Percentiles rank a stretch among this genome's conserved stretches.
These are phyloP conservation scores for Angomonas desouzai DNA, from an alignment of 208 protist genomes.

Conservation along the genomic window DNA sequence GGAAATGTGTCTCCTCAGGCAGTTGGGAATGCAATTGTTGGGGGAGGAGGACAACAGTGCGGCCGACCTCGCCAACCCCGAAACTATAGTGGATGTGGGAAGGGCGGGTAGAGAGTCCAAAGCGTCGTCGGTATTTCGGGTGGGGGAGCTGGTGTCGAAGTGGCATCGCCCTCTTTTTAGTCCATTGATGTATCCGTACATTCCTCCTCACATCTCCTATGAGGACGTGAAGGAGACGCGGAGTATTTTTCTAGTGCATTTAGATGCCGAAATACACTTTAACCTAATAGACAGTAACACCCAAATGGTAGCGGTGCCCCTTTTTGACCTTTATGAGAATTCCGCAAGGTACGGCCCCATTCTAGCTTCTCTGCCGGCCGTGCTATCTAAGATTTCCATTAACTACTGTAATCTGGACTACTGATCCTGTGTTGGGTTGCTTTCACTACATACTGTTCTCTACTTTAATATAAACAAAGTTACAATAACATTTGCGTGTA, in stretches of 20 bases:
- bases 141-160: constrained; percentile 69
- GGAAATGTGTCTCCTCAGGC: constrained; percentile 68
- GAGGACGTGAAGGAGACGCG: constrained; percentile 77
- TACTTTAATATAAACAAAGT: too few relatives aligned
- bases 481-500: too few relatives aligned
- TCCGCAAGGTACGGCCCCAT: constrained; percentile 76
- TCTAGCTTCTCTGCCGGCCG: constrained; percentile 72
- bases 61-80: neutral
- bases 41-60: constrained; percentile 27
- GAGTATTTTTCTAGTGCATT: constrained; percentile 79
- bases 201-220: constrained; percentile 81
- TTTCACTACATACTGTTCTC: too few relatives aligned
- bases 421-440: constrained; percentile 12
- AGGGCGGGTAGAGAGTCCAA: neutral
- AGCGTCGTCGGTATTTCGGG: constrained; percentile 18
- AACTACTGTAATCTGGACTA: constrained; percentile 77
- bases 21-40: constrained; percentile 65
- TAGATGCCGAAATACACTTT: constrained; percentile 70
- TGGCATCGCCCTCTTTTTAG: constrained; percentile 88
- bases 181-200: constrained; percentile 91
- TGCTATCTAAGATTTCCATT: constrained; percentile 77
- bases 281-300: constrained; percentile 55
- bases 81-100: constrained; percentile 11
- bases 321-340: constrained; percentile 93
- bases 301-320: constrained; percentile 81